Conservation (phyloP, 805 yeast species). For the Metschnikowia rubicola region DNA sequence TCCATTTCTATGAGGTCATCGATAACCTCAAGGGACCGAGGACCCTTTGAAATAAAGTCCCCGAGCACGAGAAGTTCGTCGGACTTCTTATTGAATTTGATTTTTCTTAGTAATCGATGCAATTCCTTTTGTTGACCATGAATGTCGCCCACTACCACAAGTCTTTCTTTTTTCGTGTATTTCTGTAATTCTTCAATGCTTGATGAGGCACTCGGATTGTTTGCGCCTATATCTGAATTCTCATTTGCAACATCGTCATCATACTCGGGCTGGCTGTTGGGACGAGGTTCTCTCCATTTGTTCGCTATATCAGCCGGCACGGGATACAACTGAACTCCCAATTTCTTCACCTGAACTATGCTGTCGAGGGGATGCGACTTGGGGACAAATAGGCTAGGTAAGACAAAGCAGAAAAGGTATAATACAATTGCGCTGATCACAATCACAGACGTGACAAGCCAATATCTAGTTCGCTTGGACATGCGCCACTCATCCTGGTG, state of each 20-base stretch:
- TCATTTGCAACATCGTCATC: no score
- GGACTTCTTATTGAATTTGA: conserved; percentile 40
- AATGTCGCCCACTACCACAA: conserved; percentile 79
- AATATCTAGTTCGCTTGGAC: conserved; percentile 4
- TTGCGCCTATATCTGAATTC: no score
- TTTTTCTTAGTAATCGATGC: conserved; percentile 47
- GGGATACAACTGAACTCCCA: conserved; percentile 27
- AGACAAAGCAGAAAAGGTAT: conserved; percentile 30
- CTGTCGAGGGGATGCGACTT: conserved; percentile 24
- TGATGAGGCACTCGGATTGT: no score
- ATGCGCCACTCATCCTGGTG: conserved; percentile 12
- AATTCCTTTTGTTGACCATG: conserved; percentile 74
- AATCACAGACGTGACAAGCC: conserved; percentile 6
- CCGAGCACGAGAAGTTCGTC: conserved; percentile 75
- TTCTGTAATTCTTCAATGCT: no score
- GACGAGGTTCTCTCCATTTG: not conserved
- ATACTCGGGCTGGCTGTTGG: no score
- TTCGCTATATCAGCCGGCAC: conserved; percentile 9
- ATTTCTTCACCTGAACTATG: conserved; percentile 23
- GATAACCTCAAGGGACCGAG: conserved; percentile 64
- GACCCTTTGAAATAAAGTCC: conserved; percentile 84
- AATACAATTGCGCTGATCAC: conserved; percentile 14
- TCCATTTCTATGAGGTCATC: conserved; percentile 51
- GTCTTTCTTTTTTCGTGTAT: conserved; percentile 31
- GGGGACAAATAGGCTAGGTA: conserved; percentile 37